These are phyloP conservation scores for Penicillium frequentans DNA, from an alignment of 2,329 filamentous ascomycete genomes.

Conservation along the genomic window DNA sequence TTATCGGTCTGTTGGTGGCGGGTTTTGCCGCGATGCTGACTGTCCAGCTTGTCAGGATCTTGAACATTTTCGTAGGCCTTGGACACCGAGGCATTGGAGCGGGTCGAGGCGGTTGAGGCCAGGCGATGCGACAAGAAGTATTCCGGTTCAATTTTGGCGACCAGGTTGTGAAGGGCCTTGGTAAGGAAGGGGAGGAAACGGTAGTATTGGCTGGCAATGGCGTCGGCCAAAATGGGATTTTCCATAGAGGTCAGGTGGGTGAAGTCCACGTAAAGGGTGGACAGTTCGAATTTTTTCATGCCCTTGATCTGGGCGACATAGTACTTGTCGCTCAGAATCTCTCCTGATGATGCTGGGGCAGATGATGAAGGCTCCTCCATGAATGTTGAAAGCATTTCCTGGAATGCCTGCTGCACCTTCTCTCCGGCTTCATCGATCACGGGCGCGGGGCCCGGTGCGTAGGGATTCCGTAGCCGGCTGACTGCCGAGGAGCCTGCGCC, in stretches of 20 bases:
- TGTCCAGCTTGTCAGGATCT: conserved; percentile 51
- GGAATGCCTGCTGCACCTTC: conserved; percentile 62
- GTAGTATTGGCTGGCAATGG: conserved; percentile 88
- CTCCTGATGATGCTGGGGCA: conserved; percentile 53
- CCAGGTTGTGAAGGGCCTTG: conserved; percentile 84
- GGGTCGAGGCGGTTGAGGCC: conserved; percentile 67
- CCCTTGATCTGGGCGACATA: conserved; percentile 67
- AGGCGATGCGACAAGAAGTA: conserved; percentile 94
- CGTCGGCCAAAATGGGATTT: conserved; percentile 78
- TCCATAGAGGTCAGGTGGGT: conserved; percentile 77
- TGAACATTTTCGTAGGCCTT: conserved; percentile 63
- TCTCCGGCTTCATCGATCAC: conserved; percentile 63
- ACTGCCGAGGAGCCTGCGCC: conserved; percentile 52
- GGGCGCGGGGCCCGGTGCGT: conserved; percentile 55
- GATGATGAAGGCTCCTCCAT: conserved; percentile 58
- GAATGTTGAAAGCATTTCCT: conserved; percentile 63
- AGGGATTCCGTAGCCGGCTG: conserved; percentile 50
- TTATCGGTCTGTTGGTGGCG: conserved; percentile 96
- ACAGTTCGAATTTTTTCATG: conserved; percentile 60
- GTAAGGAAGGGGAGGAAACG: conserved; percentile 91
- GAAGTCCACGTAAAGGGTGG: conserved; percentile 67
- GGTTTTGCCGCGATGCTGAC: conserved; percentile 65
- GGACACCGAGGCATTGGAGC: conserved; percentile 64
- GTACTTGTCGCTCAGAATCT: conserved; percentile 61
- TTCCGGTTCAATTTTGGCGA: conserved; percentile 88